phyloP scores from a whole-genome alignment of 345 rosid genomes.

The Salix dunnii region DNA sequence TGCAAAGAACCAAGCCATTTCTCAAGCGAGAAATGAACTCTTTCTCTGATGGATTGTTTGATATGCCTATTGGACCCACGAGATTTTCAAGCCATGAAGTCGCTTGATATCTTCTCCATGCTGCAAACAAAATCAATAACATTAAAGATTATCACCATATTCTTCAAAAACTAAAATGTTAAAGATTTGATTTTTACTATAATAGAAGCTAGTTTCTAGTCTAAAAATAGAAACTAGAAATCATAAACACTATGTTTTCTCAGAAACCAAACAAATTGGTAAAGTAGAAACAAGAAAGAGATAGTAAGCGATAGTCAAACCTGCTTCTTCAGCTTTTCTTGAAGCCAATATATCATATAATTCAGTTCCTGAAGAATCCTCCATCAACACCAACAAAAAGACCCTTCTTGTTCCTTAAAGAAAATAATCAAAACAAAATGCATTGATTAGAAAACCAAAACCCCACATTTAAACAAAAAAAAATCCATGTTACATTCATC shows the following conservation, averaged over 20 bases:
- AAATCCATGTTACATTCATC: background rate
- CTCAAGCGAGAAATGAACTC: conserved; percentile 88
- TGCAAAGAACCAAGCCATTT: conserved; percentile 75
- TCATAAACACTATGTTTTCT: background rate
- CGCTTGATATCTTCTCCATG: conserved; percentile 68
- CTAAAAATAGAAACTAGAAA: background rate
- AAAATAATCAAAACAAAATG: background rate
- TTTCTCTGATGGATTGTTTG: conserved; percentile 64
- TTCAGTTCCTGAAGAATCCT: conserved; percentile 41
- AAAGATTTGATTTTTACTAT: background rate
- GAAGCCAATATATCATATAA: conserved; percentile 71
- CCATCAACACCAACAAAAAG: conserved; percentile 30
- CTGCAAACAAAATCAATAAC: conserved; percentile 31
- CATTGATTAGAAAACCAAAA: background rate
- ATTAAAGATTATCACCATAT: background rate
- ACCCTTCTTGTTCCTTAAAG: background rate
- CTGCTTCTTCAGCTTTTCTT: conserved; percentile 92
- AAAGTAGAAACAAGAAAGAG: background rate
- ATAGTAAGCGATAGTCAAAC: conserved; percentile 22
- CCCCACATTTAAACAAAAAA: background rate
- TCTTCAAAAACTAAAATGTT: background rate
- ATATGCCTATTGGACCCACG: conserved; percentile 64
- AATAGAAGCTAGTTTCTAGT: background rate
- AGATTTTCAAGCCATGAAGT: conserved; percentile 66
- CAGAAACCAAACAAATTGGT: background rate